A percentile compares a stretch with the other conserved stretches of the same genome.
Conservation (phyloP, 148 eudicot genomes). For the Rhododendron molle region DNA sequence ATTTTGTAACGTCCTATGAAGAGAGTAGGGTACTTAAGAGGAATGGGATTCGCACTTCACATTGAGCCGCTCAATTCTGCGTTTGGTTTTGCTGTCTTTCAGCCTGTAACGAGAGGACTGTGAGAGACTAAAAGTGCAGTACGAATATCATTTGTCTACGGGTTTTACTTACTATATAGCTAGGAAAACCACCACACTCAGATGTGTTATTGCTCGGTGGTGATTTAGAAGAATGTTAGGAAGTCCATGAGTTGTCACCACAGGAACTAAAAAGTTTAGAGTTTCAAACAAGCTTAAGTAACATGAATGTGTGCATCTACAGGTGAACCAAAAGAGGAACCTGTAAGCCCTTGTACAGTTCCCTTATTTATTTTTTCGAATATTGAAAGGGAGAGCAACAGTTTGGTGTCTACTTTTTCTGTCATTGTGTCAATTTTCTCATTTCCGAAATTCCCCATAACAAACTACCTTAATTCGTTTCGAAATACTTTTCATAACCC, state of each 20-base stretch:
- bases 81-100: background rate
- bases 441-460: background rate
- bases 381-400: background rate
- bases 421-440: background rate
- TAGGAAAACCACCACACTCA: background rate
- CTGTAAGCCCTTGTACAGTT: background rate
- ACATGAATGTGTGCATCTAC: background rate
- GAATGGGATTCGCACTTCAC: background rate
- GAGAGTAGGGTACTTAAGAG: background rate
- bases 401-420: background rate
- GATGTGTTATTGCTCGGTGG: background rate
- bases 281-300: background rate
- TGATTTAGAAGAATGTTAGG: background rate
- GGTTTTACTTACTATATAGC: background rate
- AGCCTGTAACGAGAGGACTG: background rate
- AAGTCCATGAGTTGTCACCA: background rate
- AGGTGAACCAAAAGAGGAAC: background rate
- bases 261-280: background rate
- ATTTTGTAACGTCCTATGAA: background rate
- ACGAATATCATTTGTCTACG: background rate
- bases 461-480: too few relatives aligned
- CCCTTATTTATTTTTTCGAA: background rate
- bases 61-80: background rate
- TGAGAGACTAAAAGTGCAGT: background rate
- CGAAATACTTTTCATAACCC: background rate